Percentiles rank a stretch among this genome's conserved stretches.
phyloP scores from a whole-genome alignment of 495 filamentous ascomycete species.

The Penicillium turbatum region DNA sequence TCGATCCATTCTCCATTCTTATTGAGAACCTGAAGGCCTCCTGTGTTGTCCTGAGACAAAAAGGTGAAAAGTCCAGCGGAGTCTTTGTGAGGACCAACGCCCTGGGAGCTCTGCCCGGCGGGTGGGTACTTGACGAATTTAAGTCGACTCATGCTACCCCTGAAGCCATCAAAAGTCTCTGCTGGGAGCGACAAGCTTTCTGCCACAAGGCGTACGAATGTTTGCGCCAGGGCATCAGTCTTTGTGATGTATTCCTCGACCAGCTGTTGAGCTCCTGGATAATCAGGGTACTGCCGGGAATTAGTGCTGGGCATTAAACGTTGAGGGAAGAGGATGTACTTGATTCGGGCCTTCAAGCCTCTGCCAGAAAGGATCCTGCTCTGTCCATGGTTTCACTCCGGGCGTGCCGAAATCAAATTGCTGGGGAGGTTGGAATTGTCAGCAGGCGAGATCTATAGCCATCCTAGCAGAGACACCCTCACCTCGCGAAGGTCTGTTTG shows the following conservation, averaged over 20 bases:
- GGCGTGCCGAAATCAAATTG: slow-evolving; percentile 46
- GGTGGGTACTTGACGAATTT: slow-evolving; percentile 93
- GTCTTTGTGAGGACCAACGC: slow-evolving; percentile 91
- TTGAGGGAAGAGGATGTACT: slow-evolving; percentile 10
- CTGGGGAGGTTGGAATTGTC: slow-evolving; percentile 12
- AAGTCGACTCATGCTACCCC: slow-evolving; percentile 80
- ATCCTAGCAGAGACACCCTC: background rate
- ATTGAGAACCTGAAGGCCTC: slow-evolving; percentile 49
- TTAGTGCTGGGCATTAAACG: background rate
- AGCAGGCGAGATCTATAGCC: background rate
- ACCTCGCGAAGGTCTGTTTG: slow-evolving; percentile 43
- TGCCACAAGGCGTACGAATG: slow-evolving; percentile 76
- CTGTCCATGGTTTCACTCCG: slow-evolving; percentile 35
- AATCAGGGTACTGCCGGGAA: slow-evolving; percentile 44
- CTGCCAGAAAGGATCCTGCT: slow-evolving; percentile 76
- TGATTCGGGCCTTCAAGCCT: slow-evolving; percentile 37
- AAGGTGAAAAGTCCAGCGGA: slow-evolving; percentile 60
- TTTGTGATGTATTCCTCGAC: slow-evolving; percentile 73
- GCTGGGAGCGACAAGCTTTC: slow-evolving; percentile 72
- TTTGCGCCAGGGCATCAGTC: slow-evolving; percentile 65
- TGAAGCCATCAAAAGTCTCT: slow-evolving; percentile 77
- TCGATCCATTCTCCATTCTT: slow-evolving; percentile 48
- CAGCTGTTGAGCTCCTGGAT: slow-evolving; percentile 61
- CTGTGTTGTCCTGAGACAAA: slow-evolving; percentile 50
- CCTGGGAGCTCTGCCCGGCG: slow-evolving; percentile 56